Evolutionary conservation across 345 rosid genomes (phyloP).

Genomic region (Cardamine occulta): DNA sequence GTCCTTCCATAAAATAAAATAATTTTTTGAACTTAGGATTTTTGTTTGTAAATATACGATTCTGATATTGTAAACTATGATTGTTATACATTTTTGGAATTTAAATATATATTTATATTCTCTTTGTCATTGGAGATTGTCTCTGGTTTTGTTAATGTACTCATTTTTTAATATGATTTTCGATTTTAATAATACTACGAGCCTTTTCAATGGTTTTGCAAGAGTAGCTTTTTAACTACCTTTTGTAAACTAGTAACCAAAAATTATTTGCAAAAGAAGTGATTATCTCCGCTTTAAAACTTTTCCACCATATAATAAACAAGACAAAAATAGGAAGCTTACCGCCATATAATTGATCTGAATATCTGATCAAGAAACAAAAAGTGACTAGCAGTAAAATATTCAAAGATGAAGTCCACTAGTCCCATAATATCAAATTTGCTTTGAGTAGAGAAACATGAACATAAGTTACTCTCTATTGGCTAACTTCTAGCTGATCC

Average conservation of each 20-base stretch:
- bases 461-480: background rate
- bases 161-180: background rate
- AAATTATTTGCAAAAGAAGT: background rate
- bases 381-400: background rate
- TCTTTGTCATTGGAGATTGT: background rate
- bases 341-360: background rate
- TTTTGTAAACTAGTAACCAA: background rate
- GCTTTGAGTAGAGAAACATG: slow-evolving; percentile 14
- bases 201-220: background rate
- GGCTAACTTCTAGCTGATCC: background rate
- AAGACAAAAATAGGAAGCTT: background rate
- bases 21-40: background rate
- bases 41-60: slow-evolving; percentile 36
- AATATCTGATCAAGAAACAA: background rate
- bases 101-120: background rate
- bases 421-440: background rate
- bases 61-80: background rate
- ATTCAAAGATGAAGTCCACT: slow-evolving; percentile 16
- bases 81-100: slow-evolving; percentile 12
- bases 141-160: background rate
- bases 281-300: background rate
- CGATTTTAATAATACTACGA: background rate
- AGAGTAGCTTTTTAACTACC: background rate
- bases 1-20: no score
- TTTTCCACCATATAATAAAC: background rate